Evolutionary conservation across 1,284 basidiomycete species (phyloP), one percentile per base, ranked within the genome.

Genomic region (Ceratorhiza oryzae-sativae): DNA sequence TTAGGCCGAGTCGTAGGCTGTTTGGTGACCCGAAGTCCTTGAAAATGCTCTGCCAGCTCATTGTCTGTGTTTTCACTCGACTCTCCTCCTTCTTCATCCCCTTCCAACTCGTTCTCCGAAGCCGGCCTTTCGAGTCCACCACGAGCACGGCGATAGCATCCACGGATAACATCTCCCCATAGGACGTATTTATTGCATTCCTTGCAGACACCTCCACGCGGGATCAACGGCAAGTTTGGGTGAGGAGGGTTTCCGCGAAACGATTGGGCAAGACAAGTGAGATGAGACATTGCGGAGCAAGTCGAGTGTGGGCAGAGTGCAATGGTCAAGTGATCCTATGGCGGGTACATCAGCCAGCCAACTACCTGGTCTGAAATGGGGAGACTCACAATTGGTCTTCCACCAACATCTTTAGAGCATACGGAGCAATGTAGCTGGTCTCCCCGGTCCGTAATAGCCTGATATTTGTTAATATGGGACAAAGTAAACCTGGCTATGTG

Each of bases 81-180:
- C 6, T 23, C 34, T 18, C 42, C 46, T 36, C 51, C 61, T 49
- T 63, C 61, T 39, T 75, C 74, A 48, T 72, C 73, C 1, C 71
- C 63, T 42, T 76, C 74, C 46, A 72, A 71, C 3, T 72, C 73
- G n/a, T 61, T 48, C 41, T 76, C 75, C 39, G 75, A 75, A 23
- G 78, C 73, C 13, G 73, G 71, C 45, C 53, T 55, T 55, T 77
- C 79, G 8, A 73, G 65, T 4, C 76, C 78, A 32, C 83, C 81
- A 15, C 82, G 81, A 41, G 80, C 77, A 5, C 91, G 84, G 1
- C 89, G 84, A 77, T 89, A 92, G 74, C 85, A 88, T 0, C 88
- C 89, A 10, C 88, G 84, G 18, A 94, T 82, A 36, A 93, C 78
- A 75, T 92, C 88, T 9, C 90, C 90, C 92, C 92, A 95, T 1